Conservation (phyloP, 257 asterid species). For the Asclepias syriaca region DNA sequence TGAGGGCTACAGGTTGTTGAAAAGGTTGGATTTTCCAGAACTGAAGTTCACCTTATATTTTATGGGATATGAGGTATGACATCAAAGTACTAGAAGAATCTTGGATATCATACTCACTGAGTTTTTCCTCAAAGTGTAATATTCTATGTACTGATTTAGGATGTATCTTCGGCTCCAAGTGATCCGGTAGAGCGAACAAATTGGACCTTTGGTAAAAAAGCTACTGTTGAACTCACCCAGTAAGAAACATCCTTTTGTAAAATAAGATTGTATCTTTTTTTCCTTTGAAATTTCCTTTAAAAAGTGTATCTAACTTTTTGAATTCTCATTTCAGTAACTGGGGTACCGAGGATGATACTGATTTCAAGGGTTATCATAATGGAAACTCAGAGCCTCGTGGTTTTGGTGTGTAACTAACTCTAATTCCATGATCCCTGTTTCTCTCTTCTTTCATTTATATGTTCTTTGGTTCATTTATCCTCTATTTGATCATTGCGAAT, state of each 20-base stretch:
- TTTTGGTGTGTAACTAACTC: slow-evolving; percentile 43
- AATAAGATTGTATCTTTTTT: not conserved
- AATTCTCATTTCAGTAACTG: slow-evolving; percentile 56
- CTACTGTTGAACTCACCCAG: slow-evolving; percentile 85
- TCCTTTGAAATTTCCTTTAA: not conserved
- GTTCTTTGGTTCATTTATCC: not conserved
- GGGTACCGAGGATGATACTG: slow-evolving; percentile 86
- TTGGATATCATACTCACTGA: not conserved
- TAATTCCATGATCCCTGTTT: slow-evolving; percentile 15
- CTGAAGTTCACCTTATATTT: slow-evolving; percentile 75
- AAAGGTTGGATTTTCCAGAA: slow-evolving; percentile 81
- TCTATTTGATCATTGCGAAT: not conserved
- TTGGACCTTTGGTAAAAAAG: slow-evolving; percentile 82
- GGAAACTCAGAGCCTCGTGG: slow-evolving; percentile 96
- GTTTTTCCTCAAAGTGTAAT: not conserved
- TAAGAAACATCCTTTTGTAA: slow-evolving; percentile 28
- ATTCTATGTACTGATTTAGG: slow-evolving; percentile 34
- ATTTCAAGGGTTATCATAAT: slow-evolving; percentile 77
- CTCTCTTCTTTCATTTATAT: slow-evolving; percentile 12
- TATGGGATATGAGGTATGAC: slow-evolving; percentile 79
- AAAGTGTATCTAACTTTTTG: slow-evolving; percentile 13
- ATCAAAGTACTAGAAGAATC: slow-evolving; percentile 5
- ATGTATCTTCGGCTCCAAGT: slow-evolving; percentile 65
- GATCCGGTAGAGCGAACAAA: slow-evolving; percentile 63
- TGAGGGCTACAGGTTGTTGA: slow-evolving; percentile 58